phyloP scores from a whole-genome alignment of 495 filamentous ascomycete genomes.

The Neurospora tetraspora region DNA sequence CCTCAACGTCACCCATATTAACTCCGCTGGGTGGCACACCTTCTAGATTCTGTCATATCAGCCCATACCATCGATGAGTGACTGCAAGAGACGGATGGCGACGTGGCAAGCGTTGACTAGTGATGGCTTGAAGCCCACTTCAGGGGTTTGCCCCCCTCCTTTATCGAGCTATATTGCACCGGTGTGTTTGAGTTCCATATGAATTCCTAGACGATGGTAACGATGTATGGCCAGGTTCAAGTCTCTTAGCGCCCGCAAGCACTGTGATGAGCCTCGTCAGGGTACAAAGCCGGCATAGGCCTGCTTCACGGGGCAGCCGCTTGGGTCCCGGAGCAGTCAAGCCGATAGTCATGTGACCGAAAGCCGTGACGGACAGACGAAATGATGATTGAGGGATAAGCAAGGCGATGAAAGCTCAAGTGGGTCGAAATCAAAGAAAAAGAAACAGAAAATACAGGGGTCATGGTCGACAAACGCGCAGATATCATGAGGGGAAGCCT shows the following conservation, averaged over 20 bases:
- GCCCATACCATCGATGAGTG: background rate
- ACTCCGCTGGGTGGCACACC: background rate
- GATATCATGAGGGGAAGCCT: background rate
- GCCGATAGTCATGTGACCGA: background rate
- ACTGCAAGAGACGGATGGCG: slow-evolving; percentile 1
- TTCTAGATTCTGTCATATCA: background rate
- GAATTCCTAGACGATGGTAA: background rate
- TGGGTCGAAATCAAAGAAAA: background rate
- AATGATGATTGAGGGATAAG: background rate
- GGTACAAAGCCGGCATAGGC: background rate
- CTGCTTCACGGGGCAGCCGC: background rate
- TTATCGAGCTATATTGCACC: slow-evolving; percentile 8
- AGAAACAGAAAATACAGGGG: background rate
- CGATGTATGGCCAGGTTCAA: background rate
- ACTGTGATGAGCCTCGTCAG: background rate
- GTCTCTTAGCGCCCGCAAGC: background rate
- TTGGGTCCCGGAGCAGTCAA: background rate
- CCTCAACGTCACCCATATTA: background rate
- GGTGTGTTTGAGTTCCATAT: slow-evolving; percentile 5
- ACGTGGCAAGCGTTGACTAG: slow-evolving; percentile 26
- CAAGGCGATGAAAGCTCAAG: background rate
- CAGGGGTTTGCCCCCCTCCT: slow-evolving; percentile 1
- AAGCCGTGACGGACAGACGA: background rate
- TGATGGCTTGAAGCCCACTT: slow-evolving; percentile 4
- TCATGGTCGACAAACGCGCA: background rate